Conservation (phyloP, 371 early-diverging fungal species). For the Capniomyces stellatus region DNA sequence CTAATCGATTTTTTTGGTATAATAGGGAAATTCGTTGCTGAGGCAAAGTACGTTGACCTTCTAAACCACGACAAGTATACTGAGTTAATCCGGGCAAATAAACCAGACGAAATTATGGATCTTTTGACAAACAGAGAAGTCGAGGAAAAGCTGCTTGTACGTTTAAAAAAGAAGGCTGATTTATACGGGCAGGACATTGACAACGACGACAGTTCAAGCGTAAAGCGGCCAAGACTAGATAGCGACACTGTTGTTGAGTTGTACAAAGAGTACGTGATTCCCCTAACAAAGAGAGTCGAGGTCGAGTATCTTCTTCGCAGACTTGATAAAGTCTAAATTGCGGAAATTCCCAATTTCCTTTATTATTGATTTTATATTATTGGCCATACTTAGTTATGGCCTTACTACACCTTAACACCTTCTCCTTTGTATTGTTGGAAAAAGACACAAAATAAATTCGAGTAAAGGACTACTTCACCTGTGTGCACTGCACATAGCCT, state of each 20-base stretch:
- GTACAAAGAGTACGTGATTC: slow-evolving; percentile 75
- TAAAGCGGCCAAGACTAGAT: neutral
- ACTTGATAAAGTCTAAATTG: slow-evolving; percentile 8
- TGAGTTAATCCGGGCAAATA: slow-evolving; percentile 51
- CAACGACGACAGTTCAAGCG: slow-evolving; percentile 10
- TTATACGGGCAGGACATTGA: slow-evolving; percentile 78
- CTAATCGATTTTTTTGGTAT: neutral
- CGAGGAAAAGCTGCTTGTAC: slow-evolving; percentile 57
- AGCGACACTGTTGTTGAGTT: slow-evolving; percentile 59
- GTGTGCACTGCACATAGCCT: too few species aligned
- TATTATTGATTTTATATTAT: neutral
- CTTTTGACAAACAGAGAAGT: slow-evolving; percentile 71
- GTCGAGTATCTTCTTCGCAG: slow-evolving; percentile 74
- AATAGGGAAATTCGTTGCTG: slow-evolving; percentile 70
- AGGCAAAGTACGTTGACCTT: slow-evolving; percentile 81
- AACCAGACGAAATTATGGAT: slow-evolving; percentile 58
- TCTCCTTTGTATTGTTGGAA: too few species aligned
- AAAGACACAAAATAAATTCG: too few species aligned
- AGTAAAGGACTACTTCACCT: too few species aligned
- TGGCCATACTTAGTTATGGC: too few species aligned
- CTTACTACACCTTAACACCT: too few species aligned
- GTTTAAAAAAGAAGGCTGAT: slow-evolving; percentile 70
- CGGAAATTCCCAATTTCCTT: neutral
- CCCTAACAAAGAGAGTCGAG: slow-evolving; percentile 79
- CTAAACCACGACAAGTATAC: slow-evolving; percentile 50